Evolutionary conservation across 1,139 yeast species (phyloP), one percentile per base, ranked within the genome.

Genomic region (Ashbya aceris): DNA sequence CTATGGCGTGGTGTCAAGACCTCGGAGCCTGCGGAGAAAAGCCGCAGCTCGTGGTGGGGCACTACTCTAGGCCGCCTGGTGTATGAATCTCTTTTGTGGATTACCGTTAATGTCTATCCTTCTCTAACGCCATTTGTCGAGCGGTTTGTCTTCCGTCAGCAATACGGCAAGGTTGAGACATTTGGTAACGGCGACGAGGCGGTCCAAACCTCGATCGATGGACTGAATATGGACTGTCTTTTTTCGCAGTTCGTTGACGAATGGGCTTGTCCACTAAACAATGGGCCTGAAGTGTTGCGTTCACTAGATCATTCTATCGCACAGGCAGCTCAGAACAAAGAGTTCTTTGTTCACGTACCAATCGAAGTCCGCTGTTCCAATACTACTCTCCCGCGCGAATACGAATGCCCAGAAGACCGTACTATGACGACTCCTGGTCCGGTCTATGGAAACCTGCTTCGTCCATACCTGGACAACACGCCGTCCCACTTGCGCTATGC

Each of bases 211-310:
- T 82, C 93, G 2, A 89, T 83, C 30, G 89, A 83, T 49, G 95
- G 89, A 2, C 77, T 89, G 55, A 87, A 86, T 61, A 86, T 91
- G 95, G 97, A 91, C 66, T 91, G 98, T 61, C 68, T 89, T 51
- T 91, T 87, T 61, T 79, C 89, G 38, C 98, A 91, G 63, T 89
- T 82, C 65, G 98, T 91, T 43, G 80, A 89, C 59, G 98, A 91
- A 66, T 91, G 98, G 98, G 86, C 91, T 10, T 77, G 94, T 43
- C 97, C 97, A 27, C 68, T 91, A 57, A 71, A 67, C 27, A 74
- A 76, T 46, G 97, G 97, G 8, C 79, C 79, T 7, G 81, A 79
- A 40, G 79, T 83, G 9, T 71, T 89, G 50, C 69, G 74, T 41
- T 68, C 83, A 40, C 69, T 89, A 49, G 76, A 82, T 46, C 70